Percentiles rank a stretch among this genome's conserved stretches.
Evolutionary conservation across 176 grass and related monocot species (phyloP).

Genomic region (Carex littledalei): DNA sequence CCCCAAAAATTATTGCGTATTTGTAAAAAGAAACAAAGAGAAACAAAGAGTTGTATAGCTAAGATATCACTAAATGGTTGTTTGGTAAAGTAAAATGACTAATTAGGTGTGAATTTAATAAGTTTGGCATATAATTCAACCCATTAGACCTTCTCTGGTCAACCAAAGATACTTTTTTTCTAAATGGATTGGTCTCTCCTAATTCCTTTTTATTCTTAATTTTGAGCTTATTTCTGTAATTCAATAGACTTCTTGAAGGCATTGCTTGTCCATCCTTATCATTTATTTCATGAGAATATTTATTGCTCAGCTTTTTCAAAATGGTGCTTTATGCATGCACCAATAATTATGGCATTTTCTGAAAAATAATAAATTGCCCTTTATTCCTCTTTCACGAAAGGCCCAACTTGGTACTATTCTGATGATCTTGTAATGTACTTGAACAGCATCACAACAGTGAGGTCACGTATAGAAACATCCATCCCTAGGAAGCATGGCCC

Average conservation of each 20-base stretch:
- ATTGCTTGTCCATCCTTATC: not conserved
- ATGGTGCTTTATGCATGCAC: not conserved
- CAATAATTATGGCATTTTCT: not conserved
- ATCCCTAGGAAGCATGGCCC: conserved; percentile 92
- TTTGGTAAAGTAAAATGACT: not conserved
- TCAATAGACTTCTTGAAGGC: not conserved
- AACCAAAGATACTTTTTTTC: not conserved
- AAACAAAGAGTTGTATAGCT: not conserved
- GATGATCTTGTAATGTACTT: conserved; percentile 23
- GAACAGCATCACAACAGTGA: conserved; percentile 81
- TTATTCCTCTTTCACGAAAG: not conserved
- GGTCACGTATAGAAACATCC: conserved; percentile 75
- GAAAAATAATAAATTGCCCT: not conserved
- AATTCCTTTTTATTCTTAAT: not conserved
- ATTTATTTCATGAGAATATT: not conserved
- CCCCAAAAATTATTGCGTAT: not conserved
- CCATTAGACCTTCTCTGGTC: not conserved
- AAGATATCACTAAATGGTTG: not conserved
- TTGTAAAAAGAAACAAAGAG: not conserved
- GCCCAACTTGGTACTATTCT: conserved; percentile 1
- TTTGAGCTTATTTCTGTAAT: not conserved
- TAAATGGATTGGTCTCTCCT: not conserved
- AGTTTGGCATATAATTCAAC: not conserved
- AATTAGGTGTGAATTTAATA: not conserved
- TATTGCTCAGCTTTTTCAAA: not conserved